phyloP scores from a whole-genome alignment of 306 rosid species.

The Fagus crenata region DNA sequence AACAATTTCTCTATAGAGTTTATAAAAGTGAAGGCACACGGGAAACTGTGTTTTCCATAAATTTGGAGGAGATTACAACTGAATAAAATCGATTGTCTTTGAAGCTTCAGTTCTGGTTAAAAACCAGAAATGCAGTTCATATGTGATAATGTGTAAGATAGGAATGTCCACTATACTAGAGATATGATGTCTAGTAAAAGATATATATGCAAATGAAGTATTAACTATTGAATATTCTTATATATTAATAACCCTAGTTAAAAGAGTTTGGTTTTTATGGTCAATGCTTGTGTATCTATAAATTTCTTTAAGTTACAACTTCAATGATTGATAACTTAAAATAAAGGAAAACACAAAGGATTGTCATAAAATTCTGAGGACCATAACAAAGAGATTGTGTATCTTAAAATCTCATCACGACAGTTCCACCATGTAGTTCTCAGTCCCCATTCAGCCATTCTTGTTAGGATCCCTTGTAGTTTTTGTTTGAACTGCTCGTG shows the following conservation, averaged over 20 bases:
- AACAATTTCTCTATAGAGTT: conserved; percentile 10
- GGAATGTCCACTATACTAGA: neutral
- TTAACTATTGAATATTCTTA: neutral
- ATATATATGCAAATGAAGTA: neutral
- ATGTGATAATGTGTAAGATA: neutral
- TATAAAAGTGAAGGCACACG: neutral
- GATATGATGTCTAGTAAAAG: neutral
- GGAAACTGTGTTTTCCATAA: conserved; percentile 12
- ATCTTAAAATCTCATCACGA: neutral
- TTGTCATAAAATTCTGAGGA: neutral
- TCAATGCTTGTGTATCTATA: neutral
- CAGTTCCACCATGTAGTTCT: neutral
- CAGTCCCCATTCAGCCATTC: neutral
- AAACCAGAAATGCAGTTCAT: neutral
- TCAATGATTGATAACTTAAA: neutral
- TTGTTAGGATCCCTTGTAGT: neutral
- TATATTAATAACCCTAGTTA: neutral
- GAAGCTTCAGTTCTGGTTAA: neutral
- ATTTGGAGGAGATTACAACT: conserved; percentile 5
- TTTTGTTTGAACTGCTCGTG: neutral
- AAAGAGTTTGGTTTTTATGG: neutral
- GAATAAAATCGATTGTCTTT: neutral
- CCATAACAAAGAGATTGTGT: neutral
- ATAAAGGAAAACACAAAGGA: neutral
- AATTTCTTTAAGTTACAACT: neutral